Evolutionary conservation across 805 yeast genomes (phyloP).

Genomic region (Starmerella ratchasimensis): DNA sequence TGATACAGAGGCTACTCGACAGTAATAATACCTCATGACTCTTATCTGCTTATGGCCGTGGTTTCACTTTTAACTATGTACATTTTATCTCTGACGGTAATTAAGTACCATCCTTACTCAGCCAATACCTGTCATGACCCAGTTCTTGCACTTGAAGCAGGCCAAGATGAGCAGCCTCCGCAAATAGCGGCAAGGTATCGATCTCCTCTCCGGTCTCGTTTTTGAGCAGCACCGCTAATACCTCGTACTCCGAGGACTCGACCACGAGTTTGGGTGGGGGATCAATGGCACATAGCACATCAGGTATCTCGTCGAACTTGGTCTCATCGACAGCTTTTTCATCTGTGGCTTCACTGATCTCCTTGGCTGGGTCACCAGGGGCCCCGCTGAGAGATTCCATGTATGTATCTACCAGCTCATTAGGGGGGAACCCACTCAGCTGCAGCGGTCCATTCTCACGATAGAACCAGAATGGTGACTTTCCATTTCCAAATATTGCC

Average conservation of each 20-base stretch:
- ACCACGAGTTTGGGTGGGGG: conserved; percentile 6
- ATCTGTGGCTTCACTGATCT: too few relatives aligned
- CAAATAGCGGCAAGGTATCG: conserved; percentile 2
- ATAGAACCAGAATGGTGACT: conserved; percentile 13
- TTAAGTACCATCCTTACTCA: background rate
- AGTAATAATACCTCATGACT: too few relatives aligned
- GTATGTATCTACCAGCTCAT: background rate
- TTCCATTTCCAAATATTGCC: conserved; percentile 5
- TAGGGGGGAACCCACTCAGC: background rate
- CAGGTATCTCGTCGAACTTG: too few relatives aligned
- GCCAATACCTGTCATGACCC: conserved; percentile 5
- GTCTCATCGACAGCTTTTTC: background rate
- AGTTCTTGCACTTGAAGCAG: conserved; percentile 9
- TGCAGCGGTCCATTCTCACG: conserved; percentile 1
- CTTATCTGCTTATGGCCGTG: too few relatives aligned
- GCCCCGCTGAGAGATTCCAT: too few relatives aligned
- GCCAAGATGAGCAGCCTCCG: conserved; percentile 13
- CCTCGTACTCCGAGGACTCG: conserved; percentile 7
- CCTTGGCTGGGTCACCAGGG: too few relatives aligned
- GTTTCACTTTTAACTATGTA: background rate
- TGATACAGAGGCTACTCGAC: background rate
- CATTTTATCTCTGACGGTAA: background rate
- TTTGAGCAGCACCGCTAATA: conserved; percentile 8
- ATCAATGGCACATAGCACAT: conserved; percentile 10
- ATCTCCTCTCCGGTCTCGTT: background rate